phyloP scores from a whole-genome alignment of 202 grass and related monocot genomes.

The Brachypodium distachyon region DNA sequence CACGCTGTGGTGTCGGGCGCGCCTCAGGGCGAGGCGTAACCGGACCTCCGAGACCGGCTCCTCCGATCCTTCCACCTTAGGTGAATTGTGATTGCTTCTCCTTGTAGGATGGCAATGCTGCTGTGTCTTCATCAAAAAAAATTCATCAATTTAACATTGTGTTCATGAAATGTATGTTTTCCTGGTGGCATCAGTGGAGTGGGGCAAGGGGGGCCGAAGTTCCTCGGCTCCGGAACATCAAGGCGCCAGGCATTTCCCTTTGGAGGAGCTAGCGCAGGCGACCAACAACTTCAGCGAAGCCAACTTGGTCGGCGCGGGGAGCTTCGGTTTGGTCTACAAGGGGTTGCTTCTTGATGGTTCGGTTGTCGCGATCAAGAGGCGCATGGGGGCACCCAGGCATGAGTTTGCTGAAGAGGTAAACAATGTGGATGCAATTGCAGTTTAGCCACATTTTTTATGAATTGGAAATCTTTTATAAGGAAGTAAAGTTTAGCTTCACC shows the following conservation, averaged over 20 bases:
- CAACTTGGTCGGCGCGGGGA: slow-evolving; percentile 69
- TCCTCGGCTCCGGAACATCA: slow-evolving; percentile 35
- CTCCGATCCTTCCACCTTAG: slow-evolving; percentile 65
- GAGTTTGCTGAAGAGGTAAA: slow-evolving; percentile 85
- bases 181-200: slow-evolving; percentile 54
- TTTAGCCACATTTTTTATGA: not conserved
- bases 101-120: not conserved
- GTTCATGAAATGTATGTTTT: not conserved
- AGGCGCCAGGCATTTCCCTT: slow-evolving; percentile 47
- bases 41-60: slow-evolving; percentile 63
- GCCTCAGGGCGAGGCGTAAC: slow-evolving; percentile 36
- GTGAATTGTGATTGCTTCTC: slow-evolving; percentile 21
- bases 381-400: slow-evolving; percentile 26
- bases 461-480: not conserved
- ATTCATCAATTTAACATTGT: not conserved
- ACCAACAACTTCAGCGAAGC: slow-evolving; percentile 69
- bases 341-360: slow-evolving; percentile 84
- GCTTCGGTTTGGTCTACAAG: slow-evolving; percentile 90
- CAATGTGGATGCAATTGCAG: not conserved
- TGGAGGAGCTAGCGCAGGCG: slow-evolving; percentile 65
- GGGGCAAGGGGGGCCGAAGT: slow-evolving; percentile 45
- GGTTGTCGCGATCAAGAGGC: slow-evolving; percentile 75
- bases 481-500: not conserved
- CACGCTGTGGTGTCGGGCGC: slow-evolving; percentile 29
- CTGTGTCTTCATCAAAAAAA: not conserved